These are phyloP conservation scores for Pichia nakasei DNA, from an alignment of 805 yeast species.

Conservation along the genomic window DNA sequence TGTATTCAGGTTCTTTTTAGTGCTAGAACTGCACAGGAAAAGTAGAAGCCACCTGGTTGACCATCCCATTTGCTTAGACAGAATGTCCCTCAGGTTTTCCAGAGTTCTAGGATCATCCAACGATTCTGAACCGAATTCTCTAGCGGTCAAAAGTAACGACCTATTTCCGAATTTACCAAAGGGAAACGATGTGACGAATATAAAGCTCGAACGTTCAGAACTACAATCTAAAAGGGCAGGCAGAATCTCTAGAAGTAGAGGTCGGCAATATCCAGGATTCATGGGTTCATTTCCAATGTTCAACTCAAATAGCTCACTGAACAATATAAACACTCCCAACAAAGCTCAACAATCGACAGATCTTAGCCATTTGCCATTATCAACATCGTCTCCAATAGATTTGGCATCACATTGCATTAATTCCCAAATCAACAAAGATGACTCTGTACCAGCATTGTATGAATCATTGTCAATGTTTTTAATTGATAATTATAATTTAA, in stretches of 20 bases:
- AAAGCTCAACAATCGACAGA: slow-evolving; percentile 2
- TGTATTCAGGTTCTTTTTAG: no score
- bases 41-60: no score
- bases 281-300: slow-evolving; percentile 4
- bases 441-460: slow-evolving; percentile 46
- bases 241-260: slow-evolving; percentile 2
- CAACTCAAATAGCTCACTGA: not conserved
- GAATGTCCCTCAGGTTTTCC: slow-evolving; percentile 24
- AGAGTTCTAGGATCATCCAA: slow-evolving; percentile 19
- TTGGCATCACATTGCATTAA: slow-evolving; percentile 59
- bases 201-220: slow-evolving; percentile 17
- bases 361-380: slow-evolving; percentile 39
- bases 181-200: slow-evolving; percentile 5
- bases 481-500: slow-evolving; percentile 58
- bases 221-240: slow-evolving; percentile 23
- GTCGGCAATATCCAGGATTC: slow-evolving; percentile 1
- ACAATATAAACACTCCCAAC: not conserved
- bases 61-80: not conserved
- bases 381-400: slow-evolving; percentile 43
- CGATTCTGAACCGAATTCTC: not conserved
- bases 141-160: not conserved
- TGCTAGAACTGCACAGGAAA: no score
- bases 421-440: slow-evolving; percentile 48
- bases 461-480: slow-evolving; percentile 51
- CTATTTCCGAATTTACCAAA: no score